Conservation (phyloP, 2,329 filamentous ascomycete species). For the Colletotrichum truncatum region DNA sequence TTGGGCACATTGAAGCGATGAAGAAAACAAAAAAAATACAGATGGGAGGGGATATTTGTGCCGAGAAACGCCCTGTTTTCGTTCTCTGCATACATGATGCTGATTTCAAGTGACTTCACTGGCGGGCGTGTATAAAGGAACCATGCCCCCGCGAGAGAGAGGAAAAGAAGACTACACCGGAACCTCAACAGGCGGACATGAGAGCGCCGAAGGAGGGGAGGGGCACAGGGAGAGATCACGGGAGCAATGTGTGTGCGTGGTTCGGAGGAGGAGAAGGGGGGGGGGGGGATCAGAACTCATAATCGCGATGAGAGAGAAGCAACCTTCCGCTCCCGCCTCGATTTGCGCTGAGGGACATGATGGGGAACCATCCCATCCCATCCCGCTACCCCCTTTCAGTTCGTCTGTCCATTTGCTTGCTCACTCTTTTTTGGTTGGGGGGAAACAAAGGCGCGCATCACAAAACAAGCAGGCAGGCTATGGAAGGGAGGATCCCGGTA, state of each 20-base stretch:
- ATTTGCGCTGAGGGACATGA: too few relatives aligned
- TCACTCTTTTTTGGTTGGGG: not conserved
- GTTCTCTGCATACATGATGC: not conserved
- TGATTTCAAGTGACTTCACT: not conserved
- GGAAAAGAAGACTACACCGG: not conserved
- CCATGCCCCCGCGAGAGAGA: fast-evolving
- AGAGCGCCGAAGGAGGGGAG: not conserved
- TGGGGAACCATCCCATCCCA: not conserved
- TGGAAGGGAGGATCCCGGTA: too few relatives aligned
- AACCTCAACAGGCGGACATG: not conserved
- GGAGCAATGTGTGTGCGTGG: not conserved
- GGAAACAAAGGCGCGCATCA: too few relatives aligned
- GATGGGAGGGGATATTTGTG: too few relatives aligned
- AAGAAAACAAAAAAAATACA: not conserved
- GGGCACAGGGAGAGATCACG: too few relatives aligned
- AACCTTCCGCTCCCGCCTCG: too few relatives aligned
- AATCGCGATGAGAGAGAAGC: too few relatives aligned
- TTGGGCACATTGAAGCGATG: not conserved
- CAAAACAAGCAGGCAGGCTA: too few relatives aligned
- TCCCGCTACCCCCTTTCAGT: not conserved
- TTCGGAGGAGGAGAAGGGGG: too few relatives aligned
- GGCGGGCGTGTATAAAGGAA: too few relatives aligned
- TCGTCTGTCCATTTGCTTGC: too few relatives aligned
- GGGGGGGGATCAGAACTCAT: not conserved
- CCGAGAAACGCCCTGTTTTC: not conserved